Evolutionary conservation across 2,329 filamentous ascomycete species (phyloP), one percentile per base, ranked within the genome.

Genomic region (Diplodia mutila): DNA sequence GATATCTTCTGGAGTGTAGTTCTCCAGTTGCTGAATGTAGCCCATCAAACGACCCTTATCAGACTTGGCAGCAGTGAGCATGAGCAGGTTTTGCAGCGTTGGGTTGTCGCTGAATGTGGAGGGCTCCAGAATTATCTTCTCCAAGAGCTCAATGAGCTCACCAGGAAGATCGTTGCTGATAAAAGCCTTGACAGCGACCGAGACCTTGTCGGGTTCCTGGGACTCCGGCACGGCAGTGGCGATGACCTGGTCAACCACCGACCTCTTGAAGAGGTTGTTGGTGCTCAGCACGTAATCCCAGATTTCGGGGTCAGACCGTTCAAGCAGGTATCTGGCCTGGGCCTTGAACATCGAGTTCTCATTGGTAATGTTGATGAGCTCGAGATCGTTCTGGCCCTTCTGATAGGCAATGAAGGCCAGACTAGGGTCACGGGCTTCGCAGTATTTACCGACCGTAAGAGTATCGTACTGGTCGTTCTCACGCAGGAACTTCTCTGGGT

Each of bases 91-190:
- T 81, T 99, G 96, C 68, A 99, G 85, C 78, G 92, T 97, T 75
- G 93, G 88, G 80, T 99, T 99, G 82, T 99, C 96, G 75, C 93
- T 97, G 85, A 99, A 99, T 5, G 92, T 92, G 4, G 94, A 97
- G n/a, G 95, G 96, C 84, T 99, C 95, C n/a, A 99, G 85, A 37
- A 99, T 94, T 72, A 99, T 99, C 89, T 98, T 99, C 85, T 99
- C 96, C 21, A 99, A 87, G 46, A 99, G 88, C 80, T 99, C 96
- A 74, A 99, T 98, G 63, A 99, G 87, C 83, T 99, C 95, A 4
- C 90, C 89, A 9, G 95, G 95, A 72, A 99, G 85, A 76, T 99
- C 95, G 67, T 91, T 92, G 72, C 91, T 89, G 65, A 99, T 88
- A 85, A 99, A 97, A 51, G 94, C 90, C 74, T 96, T 91, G 67